Evolutionary conservation across 192 early-diverging fungal genomes (phyloP).

Genomic region (Coemansia umbellata): DNA sequence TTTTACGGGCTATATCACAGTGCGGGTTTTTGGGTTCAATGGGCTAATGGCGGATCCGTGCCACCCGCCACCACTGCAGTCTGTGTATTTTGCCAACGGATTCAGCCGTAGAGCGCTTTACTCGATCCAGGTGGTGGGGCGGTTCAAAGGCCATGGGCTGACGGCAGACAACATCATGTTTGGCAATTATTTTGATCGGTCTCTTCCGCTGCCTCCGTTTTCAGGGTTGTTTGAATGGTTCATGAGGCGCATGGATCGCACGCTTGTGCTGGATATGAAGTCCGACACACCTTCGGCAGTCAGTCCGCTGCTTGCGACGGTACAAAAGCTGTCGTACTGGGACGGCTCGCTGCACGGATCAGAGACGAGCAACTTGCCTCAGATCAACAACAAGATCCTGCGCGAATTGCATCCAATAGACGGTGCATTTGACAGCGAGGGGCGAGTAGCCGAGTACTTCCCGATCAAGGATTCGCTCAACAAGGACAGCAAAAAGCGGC

Average conservation of each 20-base stretch:
- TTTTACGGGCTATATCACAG: constrained; percentile 48
- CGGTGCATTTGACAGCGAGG: constrained; percentile 39
- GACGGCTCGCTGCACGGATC: constrained; percentile 39
- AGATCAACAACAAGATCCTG: constrained; percentile 49
- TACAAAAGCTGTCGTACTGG: constrained; percentile 52
- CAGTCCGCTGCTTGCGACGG: constrained; percentile 46
- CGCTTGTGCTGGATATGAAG: constrained; percentile 49
- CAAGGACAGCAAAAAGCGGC: constrained; percentile 51
- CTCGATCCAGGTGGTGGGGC: constrained; percentile 51
- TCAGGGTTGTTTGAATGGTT: constrained; percentile 52
- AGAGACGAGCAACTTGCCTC: constrained; percentile 22
- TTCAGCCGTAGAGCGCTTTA: constrained; percentile 51
- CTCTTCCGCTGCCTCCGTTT: constrained; percentile 47
- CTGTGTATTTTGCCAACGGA: constrained; percentile 46
- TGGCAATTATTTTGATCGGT: constrained; percentile 52
- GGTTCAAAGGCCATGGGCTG: constrained; percentile 31
- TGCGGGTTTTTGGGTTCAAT: constrained; percentile 49
- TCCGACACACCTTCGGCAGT: constrained; percentile 47
- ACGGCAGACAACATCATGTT: constrained; percentile 51
- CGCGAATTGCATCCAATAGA: constrained; percentile 47
- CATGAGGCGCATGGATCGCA: constrained; percentile 53
- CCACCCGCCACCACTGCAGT: constrained; percentile 44
- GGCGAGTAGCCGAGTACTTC: constrained; percentile 49
- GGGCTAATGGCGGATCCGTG: constrained; percentile 50
- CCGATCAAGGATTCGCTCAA: constrained; percentile 43